Evolutionary conservation across 139 green algal species (phyloP), one percentile per base, ranked within the genome.

Genomic region (Tetraselmis striata): DNA sequence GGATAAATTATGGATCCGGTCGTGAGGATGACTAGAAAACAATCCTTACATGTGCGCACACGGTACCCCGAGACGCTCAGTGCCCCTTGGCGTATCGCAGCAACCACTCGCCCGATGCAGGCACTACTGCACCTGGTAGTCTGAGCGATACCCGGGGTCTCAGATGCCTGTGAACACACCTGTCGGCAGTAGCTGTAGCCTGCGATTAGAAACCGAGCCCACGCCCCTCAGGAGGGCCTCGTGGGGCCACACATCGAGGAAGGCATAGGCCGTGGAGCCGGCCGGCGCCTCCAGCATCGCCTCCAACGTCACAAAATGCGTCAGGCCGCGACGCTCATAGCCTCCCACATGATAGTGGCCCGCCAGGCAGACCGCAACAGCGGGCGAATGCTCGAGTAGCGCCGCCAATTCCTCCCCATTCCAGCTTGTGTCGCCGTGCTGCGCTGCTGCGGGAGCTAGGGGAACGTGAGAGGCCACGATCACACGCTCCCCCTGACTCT

Each of bases 271-370:
- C 26, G 87, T 89, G 28, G 77, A 83, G 23, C 80, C 87, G 2
- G 26, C 1, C 1, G 87, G 85, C 0, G 90, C 91, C 79, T 94
- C 91, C 32, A 94, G 59, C 59, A 94, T 81, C 1, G 83, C 91
- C 59, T 92, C 84, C 1, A 94, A 22, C 0, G 91, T 93, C 1
- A 94, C 67, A 58, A 87, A 94, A 59, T 94, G 89, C 11, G 81
- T 77, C 1, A 81, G 75, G 11, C 58, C 79, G 1, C 77, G 58
- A 28, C 74, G 23, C 0, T 59, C 77, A 18, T 90, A 90, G 1
- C 87, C 89, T 1, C 90, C 89, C 23, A 85, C 59, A 45, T 95
- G 91, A 80, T 95, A 90, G 79, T 95, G 91, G 0, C 91, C 91
- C 24, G 79, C 80, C 2, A 94, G 67, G 0, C 83, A 84, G 0